Evolutionary conservation across 2,329 filamentous ascomycete species (phyloP), one percentile per base, ranked within the genome.

Genomic region (Tolypocladium tundrense): DNA sequence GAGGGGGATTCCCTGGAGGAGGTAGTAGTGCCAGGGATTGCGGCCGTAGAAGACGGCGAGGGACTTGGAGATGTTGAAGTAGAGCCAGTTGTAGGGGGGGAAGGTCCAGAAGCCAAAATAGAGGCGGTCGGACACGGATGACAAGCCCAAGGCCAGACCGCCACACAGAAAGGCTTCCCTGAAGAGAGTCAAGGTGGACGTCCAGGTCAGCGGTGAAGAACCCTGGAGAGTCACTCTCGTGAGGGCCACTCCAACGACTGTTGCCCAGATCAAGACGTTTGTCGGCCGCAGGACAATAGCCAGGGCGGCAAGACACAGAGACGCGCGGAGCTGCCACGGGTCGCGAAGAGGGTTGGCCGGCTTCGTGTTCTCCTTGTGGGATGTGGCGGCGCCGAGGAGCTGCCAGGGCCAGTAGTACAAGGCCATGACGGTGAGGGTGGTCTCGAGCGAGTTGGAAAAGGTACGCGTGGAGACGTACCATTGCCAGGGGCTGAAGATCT

Each of bases 391-490:
- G 45, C 74, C 70, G 42, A 86, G 77, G 72, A 90, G 80, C 58
- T 84, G 77, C 92, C 94, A 97, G 14, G 94, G 93, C 89, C 91
- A 97, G 65, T 86, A 83, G 69, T 85, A 85, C 52, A 97, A 77
- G 1, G 91, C 93, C 66, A 85, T 79, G 59, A 88, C 79, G 5
- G 93, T 97, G 64, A 99, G 75, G 0, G 88, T 89, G n/a, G 88
- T 91, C 77, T 99, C 94, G 5, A 97, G 77, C 56, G 87, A 94
- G 74, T 99, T 99, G 57, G 93, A 97, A 68, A 99, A 88, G 1
- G 94, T 96, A 53, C 94, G 83, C 0, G 91, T 93, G 1, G 91
- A 94, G 73, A 88, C 94, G 73, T 94, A 97, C 90, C 90, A 97
- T 71, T 97, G 91, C 91, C 94, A 99, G 8, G 94, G 70, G 57